Evolutionary conservation across 805 yeast genomes (phyloP).

Genomic region (Isabelozyma pseudorhagii): DNA sequence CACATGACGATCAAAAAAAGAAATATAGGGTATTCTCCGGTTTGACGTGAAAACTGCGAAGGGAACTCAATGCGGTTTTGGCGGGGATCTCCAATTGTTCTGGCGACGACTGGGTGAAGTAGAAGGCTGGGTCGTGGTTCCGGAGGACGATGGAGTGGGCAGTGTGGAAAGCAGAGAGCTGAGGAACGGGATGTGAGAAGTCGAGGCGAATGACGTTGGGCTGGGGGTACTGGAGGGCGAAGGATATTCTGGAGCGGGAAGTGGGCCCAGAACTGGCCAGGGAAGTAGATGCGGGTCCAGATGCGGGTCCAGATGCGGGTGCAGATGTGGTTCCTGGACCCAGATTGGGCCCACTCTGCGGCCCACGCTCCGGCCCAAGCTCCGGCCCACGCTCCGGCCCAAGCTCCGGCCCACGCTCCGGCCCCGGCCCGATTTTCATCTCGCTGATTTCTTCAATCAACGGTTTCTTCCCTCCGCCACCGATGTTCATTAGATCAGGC

Average conservation of each 20-base stretch:
- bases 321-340: too few relatives aligned
- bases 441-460: conserved; percentile 55
- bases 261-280: too few relatives aligned
- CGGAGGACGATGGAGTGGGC: too few relatives aligned
- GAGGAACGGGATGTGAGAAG: background rate
- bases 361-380: too few relatives aligned
- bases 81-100: background rate
- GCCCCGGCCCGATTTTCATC: conserved; percentile 9
- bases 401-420: background rate
- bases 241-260: background rate
- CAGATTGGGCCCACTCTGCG: too few relatives aligned
- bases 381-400: background rate
- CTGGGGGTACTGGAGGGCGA: conserved; percentile 2
- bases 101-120: background rate
- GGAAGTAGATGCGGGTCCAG: too few relatives aligned
- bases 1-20: background rate
- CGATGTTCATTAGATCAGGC: conserved; percentile 29
- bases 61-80: background rate
- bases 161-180: too few relatives aligned
- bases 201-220: background rate
- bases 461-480: conserved; percentile 27
- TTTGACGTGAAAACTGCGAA: background rate
- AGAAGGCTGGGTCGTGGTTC: background rate
- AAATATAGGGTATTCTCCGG: background rate
- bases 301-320: too few relatives aligned